phyloP scores from a whole-genome alignment of 1,139 yeast species.

The Taiozyma onychis region DNA sequence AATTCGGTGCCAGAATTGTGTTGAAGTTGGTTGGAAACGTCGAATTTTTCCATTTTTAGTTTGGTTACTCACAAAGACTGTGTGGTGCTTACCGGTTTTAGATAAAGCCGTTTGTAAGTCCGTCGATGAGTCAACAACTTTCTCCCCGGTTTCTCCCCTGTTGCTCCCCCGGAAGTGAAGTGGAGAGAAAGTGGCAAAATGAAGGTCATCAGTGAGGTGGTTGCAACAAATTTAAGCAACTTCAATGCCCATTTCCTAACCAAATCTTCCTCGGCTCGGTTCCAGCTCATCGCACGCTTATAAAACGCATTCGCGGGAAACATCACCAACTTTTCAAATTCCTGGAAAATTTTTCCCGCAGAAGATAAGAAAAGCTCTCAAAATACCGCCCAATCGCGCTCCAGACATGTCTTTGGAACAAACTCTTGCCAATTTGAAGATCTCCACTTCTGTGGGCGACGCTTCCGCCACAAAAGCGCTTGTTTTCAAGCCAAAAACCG shows the following conservation, averaged over 20 bases:
- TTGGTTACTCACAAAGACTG: neutral
- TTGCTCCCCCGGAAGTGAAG: neutral
- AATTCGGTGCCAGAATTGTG: neutral
- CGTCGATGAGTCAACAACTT: neutral
- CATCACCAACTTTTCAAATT: neutral
- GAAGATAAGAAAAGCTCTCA: neutral
- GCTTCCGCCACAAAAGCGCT: conserved; percentile 60
- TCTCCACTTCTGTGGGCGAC: conserved; percentile 38
- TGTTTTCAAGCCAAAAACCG: conserved; percentile 88
- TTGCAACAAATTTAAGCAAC: too few relatives aligned
- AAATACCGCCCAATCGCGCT: neutral
- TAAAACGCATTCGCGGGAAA: neutral
- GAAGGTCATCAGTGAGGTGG: too few relatives aligned
- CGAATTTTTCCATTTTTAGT: neutral
- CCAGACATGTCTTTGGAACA: conserved; percentile 50
- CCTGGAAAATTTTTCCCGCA: neutral
- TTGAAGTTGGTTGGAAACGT: neutral
- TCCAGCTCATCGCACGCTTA: too few relatives aligned
- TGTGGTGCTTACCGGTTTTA: neutral
- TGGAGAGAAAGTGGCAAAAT: neutral
- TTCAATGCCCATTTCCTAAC: too few relatives aligned
- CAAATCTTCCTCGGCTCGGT: neutral
- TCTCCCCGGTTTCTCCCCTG: too few relatives aligned
- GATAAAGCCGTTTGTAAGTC: neutral
- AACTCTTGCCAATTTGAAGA: conserved; percentile 45